Base-by-base conservation (phyloP, 2,329 filamentous ascomycete species). In the Aspergillus vadensis region DNA sequence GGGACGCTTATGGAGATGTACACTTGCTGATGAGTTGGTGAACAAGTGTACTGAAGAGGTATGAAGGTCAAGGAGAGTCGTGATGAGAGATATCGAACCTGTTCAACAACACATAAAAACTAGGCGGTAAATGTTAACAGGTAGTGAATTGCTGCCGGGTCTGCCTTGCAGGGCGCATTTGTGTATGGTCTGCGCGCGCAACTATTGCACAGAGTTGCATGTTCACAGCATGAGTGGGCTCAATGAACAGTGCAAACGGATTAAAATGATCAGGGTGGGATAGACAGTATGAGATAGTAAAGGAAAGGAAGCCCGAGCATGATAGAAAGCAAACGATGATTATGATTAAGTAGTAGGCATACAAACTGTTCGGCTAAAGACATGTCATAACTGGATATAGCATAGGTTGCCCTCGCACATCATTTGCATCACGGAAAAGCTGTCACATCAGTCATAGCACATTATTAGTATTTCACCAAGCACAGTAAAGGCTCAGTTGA, bases 401-500 rank as follows among this genome's bases (percentile, higher is more conserved):
- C 36, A 44, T 43, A 27, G 25, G 30, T 27, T 5, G 10, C 10
- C 6, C 4, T 7, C 15, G 21, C 19, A 14, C 17, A 47, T 27
- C 27, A 15, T 12, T 44, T 19, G 39, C 36, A 44, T 19, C 23
- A 25, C 36, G n/a, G 7, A 15, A 12, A 27, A 25, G 30, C 7
- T 41, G 27, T 47, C 25, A 44, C 53, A 23, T 55, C 53, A 47
- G 15, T 55, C 53, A 47, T 55, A 43, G 25, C 39, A 44, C 53
- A 48, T 39, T 19, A 21, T 12, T 36, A 52, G 38, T 9, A 32
- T 47, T 21, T 36, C 30, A 55, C 19, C 39, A 39, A 21, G 19
- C 38, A 44, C 23, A 53, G 8, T 23, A 8, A 25, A 7, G 8
- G 17, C 55, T 67, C 57, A 72, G 49, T 74, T 75, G 38, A 65